Base-by-base conservation (phyloP, 441 rosid genomes). In the Populus hybrid region DNA sequence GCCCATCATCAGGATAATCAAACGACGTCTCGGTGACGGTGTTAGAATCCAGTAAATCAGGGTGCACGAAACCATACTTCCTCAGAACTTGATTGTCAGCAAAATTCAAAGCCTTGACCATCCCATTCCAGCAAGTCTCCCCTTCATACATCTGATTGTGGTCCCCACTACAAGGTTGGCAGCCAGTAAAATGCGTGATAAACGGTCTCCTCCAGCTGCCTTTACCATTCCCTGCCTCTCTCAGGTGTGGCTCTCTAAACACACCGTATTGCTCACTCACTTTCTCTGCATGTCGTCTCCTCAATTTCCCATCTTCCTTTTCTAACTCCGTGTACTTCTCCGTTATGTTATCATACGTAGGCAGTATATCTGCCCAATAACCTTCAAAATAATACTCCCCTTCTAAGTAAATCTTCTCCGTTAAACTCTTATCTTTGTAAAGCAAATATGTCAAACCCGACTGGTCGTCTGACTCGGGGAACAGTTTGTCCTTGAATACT, bases 121-220 rank as follows among this genome's bases (percentile, higher is more conserved):
- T 92, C 80, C 86, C 91, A 11, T 83, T 69, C 93, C 90, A 89
- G 75, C 99, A 95, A 68, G 88, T 79, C 79, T 92, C 89, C 9
- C 90, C 93, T 6, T 78, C 77, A 36, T 94, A 94, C 76, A 78
- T 86, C 71, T 45, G 84, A 73, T 90, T 91, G 77, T 89, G 93
- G 70, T 87, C 80, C 64, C 99, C 99, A 70, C 90, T 92, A 50
- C 99, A 93, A 4, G 98, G 98, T 75, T 94, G 94, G 18, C 99
- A 95, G 8, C 99, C 99, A 29, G 99, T 89, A 82, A 95, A 95
- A 78, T 94, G 99, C 69, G 97, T 91, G 12, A 92, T 77, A 21
- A 92, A 90, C 78, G 99, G 95, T 72, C 97, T 79, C 85, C 92
- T 82, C 90, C 83, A 82, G 84, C 90, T 82, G 40, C 96, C 85